phyloP scores from a whole-genome alignment of 306 rosid genomes.

The Lathyrus tuberosus region DNA sequence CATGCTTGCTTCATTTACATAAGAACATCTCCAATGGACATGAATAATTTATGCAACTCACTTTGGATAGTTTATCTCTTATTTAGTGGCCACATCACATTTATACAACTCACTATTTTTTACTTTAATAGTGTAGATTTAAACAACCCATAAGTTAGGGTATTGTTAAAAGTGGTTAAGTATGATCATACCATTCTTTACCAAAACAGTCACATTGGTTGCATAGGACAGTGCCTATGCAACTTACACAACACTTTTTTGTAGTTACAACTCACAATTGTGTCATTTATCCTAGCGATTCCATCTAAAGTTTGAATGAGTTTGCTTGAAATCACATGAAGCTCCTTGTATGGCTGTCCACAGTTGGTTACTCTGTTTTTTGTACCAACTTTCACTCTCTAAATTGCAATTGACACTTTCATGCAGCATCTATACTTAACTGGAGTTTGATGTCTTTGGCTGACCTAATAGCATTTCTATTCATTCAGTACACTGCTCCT shows the following conservation, averaged over 20 bases:
- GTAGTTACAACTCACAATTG: conserved; percentile 5
- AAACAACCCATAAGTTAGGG: no score
- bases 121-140: no score
- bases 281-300: neutral
- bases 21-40: no score
- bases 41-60: no score
- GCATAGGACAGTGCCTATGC: neutral
- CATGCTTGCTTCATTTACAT: no score
- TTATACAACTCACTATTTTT: no score
- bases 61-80: no score
- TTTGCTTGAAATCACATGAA: conserved; percentile 13
- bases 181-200: neutral
- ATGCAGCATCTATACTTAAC: conserved; percentile 50
- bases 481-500: conserved; percentile 45
- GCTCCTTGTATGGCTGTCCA: neutral
- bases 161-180: neutral
- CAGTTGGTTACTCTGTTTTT: conserved; percentile 16
- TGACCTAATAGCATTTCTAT: conserved; percentile 51
- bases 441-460: conserved; percentile 53
- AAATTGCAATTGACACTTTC: conserved; percentile 27
- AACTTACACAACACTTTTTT: neutral
- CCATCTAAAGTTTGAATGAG: conserved; percentile 16
- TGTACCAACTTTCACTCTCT: neutral
- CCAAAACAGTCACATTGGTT: neutral
- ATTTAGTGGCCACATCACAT: no score